Base-by-base conservation (phyloP, 192 early-diverging fungal genomes). In the Coemansia sp. region DNA sequence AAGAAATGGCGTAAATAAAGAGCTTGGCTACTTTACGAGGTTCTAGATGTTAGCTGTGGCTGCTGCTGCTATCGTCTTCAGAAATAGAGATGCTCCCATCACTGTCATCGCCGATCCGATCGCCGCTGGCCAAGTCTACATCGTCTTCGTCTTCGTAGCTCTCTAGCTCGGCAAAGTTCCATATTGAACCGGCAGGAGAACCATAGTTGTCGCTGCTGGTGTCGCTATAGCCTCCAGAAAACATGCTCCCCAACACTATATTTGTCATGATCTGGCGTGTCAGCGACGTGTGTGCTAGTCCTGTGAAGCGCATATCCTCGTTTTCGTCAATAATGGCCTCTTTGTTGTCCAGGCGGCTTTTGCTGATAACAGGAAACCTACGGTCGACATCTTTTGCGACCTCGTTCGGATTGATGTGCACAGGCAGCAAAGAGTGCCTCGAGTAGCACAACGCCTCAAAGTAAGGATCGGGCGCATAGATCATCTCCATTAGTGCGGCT, bases 391-490 rank as follows among this genome's bases (percentile, higher is more conserved):
- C n/a, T 20, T 54, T 58, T 0, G 30, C n/a, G 19, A 55, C 20
- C 56, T 46, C 49, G 11, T 11, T 19, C 13, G 23, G 20, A 57
- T 67, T 50, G 30, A 67, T 53, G 13, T 47, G 9, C 1, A 36
- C 5, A 5, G 71, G 60, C 36, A 62, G 55, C 13, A 29, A 45
- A 18, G 59, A 59, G 25, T 58, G 48, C 4, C 65, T 60, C 7
- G 71, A 51, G 14, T 47, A 39, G 25, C 58, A 39, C 25, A 78
- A 63, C 11, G 60, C 70, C 19, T 65, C 30, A 4, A 28, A 16
- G 32, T 78, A 78, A 4, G 70, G 75, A 59, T 78, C 75, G 0
- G 13, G 27, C 4, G 63, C 30, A 36, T 78, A 78, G 7, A 62
- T 50, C 32, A 56, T 23, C 3, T 63, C 53, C 27, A 54, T 39